phyloP scores from a whole-genome alignment of 495 filamentous ascomycete genomes.

The Tetracladium setigerum region DNA sequence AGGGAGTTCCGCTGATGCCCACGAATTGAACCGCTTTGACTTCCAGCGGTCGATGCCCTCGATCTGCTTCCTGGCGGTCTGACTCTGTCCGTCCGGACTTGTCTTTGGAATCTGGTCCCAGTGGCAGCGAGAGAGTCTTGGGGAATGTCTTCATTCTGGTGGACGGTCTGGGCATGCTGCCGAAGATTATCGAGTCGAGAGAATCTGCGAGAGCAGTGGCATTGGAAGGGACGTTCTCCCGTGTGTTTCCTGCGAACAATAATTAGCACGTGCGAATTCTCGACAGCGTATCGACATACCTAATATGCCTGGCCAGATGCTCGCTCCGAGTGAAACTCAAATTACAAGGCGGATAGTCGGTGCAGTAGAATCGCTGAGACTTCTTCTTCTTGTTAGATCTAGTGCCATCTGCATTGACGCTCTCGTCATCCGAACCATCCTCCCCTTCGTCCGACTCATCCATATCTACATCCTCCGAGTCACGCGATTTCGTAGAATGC shows the following conservation, averaged over 20 bases:
- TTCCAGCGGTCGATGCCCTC: constrained; percentile 59
- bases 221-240: constrained; percentile 94
- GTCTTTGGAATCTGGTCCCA: constrained; percentile 86
- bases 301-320: constrained; percentile 89
- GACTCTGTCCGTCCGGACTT: constrained; percentile 72
- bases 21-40: constrained; percentile 57
- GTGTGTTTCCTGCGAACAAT: constrained; percentile 74
- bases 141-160: constrained; percentile 96
- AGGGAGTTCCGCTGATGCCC: constrained; percentile 75
- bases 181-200: constrained; percentile 95
- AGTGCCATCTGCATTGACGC: constrained; percentile 55
- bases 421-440: constrained; percentile 73
- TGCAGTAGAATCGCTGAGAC: constrained; percentile 93
- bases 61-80: constrained; percentile 64
- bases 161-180: constrained; percentile 96
- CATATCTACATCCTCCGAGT: constrained; percentile 69
- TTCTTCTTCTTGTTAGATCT: constrained; percentile 74
- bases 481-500: constrained; percentile 53
- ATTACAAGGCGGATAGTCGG: constrained; percentile 91
- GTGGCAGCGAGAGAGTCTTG: constrained; percentile 89
- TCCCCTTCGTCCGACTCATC: constrained; percentile 62
- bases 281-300: constrained; percentile 38
- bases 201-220: constrained; percentile 90
- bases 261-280: constrained; percentile 21
- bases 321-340: constrained; percentile 95